phyloP scores from a whole-genome alignment of 1,284 basidiomycete species.

The Melampsora americana region DNA sequence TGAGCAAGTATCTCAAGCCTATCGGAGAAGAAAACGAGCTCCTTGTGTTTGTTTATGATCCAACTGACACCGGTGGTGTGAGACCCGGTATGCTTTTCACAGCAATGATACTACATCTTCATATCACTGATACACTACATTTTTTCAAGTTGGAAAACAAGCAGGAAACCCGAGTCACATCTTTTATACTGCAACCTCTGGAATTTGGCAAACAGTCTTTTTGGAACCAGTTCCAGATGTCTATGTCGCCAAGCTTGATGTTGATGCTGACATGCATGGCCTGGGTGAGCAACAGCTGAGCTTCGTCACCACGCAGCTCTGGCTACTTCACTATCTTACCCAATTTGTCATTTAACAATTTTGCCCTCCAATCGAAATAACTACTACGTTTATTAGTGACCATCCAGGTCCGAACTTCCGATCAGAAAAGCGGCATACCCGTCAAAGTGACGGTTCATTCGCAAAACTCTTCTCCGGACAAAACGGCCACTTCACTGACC shows the following conservation, averaged over 20 bases:
- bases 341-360: no score
- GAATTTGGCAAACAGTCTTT: conserved; percentile 44
- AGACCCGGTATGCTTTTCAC: conserved; percentile 15
- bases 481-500: no score
- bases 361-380: background rate
- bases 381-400: background rate
- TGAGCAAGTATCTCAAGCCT: conserved; percentile 23
- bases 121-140: background rate
- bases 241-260: conserved; percentile 14
- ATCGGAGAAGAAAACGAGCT: conserved; percentile 39
- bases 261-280: conserved; percentile 17
- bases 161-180: conserved; percentile 17
- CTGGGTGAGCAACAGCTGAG: conserved; percentile 13
- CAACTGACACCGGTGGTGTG: conserved; percentile 19
- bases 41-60: conserved; percentile 45
- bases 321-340: background rate
- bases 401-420: conserved; percentile 19
- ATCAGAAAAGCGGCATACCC: background rate
- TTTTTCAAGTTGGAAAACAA: conserved; percentile 32
- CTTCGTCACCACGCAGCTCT: background rate
- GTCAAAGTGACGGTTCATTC: conserved; percentile 1
- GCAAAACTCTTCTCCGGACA: background rate
- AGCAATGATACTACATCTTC: background rate
- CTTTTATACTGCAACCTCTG: conserved; percentile 40
- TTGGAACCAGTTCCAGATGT: conserved; percentile 38